Conservation (phyloP, 1,284 basidiomycete genomes). For the Blastosporella zonata region DNA sequence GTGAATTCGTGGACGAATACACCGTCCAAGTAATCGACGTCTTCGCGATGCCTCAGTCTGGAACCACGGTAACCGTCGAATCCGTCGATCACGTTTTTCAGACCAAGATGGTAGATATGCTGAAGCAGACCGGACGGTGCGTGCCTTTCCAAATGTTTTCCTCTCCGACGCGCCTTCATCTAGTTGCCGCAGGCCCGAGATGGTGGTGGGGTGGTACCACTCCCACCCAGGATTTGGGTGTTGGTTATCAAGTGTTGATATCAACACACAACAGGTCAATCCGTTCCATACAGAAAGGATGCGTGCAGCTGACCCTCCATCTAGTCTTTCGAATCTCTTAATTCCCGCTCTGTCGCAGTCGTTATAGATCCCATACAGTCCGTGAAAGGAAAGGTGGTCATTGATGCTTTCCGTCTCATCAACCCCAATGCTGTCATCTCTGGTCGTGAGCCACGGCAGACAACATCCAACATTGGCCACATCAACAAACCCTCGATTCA, state of each 20-base stretch:
- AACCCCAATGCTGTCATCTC: constrained; percentile 82
- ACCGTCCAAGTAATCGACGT: constrained; percentile 98
- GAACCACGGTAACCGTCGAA: constrained; percentile 97
- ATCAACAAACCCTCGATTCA: constrained; percentile 99
- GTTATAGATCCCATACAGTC: constrained; percentile 99
- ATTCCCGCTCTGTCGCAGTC: constrained; percentile 94
- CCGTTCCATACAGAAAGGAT: constrained; percentile 4
- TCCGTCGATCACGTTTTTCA: constrained; percentile 99
- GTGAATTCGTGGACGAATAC: constrained; percentile 99
- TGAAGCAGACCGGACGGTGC: constrained; percentile 97
- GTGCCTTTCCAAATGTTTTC: constrained; percentile 23
- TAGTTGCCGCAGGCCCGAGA: constrained; percentile 73
- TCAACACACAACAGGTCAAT: constrained; percentile 94
- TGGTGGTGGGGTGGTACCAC: constrained; percentile 99
- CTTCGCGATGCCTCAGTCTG: constrained; percentile 99
- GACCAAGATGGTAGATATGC: constrained; percentile 98
- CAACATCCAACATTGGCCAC: constrained; percentile 97
- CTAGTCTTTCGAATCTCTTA: constrained; percentile 96
- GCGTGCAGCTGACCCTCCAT: constrained; percentile 15
- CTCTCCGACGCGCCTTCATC: constrained; percentile 4
- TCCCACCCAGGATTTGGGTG: constrained; percentile 99
- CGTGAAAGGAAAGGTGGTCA: constrained; percentile 98
- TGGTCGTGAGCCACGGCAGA: constrained; percentile 95
- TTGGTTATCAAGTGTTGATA: constrained; percentile 98
- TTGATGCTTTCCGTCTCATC: constrained; percentile 98